Evolutionary conservation across 441 rosid species (phyloP).

Genomic region (Theobroma grandiflorum): DNA sequence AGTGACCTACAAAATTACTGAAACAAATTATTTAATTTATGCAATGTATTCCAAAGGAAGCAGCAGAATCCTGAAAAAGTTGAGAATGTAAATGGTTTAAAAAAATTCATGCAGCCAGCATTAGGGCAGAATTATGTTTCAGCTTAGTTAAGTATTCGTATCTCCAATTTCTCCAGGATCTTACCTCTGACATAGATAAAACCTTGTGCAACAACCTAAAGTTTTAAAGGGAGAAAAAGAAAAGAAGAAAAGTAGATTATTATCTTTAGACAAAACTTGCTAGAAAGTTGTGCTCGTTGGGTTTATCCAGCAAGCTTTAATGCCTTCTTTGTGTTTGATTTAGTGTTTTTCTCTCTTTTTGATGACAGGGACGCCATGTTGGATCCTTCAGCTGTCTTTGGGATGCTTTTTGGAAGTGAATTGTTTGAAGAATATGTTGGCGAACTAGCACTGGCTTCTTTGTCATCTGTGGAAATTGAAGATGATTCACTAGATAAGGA

Average conservation of each 20-base stretch:
- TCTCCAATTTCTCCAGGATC: neutral
- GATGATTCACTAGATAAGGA: slow-evolving; percentile 60
- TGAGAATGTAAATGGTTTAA: neutral
- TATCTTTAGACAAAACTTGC: neutral
- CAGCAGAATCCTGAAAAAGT: neutral
- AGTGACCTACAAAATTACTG: neutral
- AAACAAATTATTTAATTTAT: neutral
- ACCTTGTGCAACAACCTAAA: neutral
- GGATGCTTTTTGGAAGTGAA: slow-evolving; percentile 97
- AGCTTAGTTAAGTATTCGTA: neutral
- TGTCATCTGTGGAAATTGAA: slow-evolving; percentile 63
- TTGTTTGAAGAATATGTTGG: slow-evolving; percentile 93
- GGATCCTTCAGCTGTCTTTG: slow-evolving; percentile 93
- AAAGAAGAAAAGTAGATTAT: neutral
- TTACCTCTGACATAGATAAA: neutral
- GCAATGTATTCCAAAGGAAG: neutral
- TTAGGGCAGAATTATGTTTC: neutral
- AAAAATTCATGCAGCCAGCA: neutral
- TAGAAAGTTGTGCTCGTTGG: neutral
- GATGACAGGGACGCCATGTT: slow-evolving; percentile 78
- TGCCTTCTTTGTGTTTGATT: neutral
- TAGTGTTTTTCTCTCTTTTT: slow-evolving; percentile 3
- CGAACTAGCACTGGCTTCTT: slow-evolving; percentile 81
- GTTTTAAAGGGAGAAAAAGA: neutral
- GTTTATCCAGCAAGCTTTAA: neutral